Conservation (phyloP, 106 monocot species). For the Iris macrosiphon region DNA sequence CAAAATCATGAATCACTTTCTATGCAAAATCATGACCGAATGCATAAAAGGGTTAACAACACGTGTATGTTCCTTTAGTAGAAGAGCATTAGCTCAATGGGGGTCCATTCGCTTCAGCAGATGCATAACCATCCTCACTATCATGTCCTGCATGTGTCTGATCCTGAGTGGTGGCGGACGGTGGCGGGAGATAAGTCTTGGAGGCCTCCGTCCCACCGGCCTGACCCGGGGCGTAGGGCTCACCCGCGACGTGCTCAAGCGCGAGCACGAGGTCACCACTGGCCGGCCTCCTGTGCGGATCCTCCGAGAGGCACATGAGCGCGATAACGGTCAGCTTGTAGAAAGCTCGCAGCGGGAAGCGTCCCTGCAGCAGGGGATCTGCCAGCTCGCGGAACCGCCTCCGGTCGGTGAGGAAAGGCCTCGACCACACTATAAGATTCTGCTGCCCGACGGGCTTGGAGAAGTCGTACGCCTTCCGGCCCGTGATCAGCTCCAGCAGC, state of each 20-base stretch:
- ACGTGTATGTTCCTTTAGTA: no score
- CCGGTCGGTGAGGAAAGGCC: constrained; percentile 48
- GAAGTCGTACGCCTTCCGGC: constrained; percentile 22
- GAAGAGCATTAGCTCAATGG: no score
- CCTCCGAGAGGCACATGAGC: constrained; percentile 57
- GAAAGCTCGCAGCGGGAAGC: constrained; percentile 47
- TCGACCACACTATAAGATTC: constrained; percentile 32
- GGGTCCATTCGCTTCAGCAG: no score
- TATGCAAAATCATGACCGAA: no score
- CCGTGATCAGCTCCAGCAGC: constrained; percentile 38
- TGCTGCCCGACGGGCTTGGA: constrained; percentile 17
- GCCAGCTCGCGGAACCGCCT: constrained; percentile 37
- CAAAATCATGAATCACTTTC: no score
- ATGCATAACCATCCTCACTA: no score
- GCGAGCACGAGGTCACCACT: constrained; percentile 47
- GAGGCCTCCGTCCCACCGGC: no score
- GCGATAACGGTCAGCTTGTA: constrained; percentile 50
- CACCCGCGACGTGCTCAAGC: constrained; percentile 52
- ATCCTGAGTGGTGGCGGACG: no score
- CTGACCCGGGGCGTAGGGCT: constrained; percentile 36
- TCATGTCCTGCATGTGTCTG: no score
- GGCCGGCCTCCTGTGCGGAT: constrained; percentile 48
- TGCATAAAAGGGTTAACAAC: no score
- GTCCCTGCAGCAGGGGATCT: constrained; percentile 52
- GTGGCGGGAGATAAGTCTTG: no score